Percentiles rank a stretch among this genome's conserved stretches.
Conservation (phyloP, 495 filamentous ascomycete genomes). For the Bacidia rubella region DNA sequence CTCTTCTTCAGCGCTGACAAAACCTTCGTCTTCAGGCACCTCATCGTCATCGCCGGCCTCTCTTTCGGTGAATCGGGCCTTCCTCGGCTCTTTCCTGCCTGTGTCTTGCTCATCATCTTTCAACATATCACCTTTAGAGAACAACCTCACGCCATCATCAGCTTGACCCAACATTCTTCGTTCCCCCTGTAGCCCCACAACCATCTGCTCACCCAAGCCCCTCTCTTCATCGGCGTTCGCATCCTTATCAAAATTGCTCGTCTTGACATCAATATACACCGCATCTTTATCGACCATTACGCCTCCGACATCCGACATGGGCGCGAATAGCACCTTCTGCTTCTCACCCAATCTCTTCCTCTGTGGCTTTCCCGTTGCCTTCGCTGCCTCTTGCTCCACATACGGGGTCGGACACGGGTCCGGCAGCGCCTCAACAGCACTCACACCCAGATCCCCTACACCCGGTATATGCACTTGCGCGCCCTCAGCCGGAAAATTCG, state of each 20-base stretch:
- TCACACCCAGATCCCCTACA: constrained; percentile 82
- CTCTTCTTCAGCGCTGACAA: constrained; percentile 48
- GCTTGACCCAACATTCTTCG: constrained; percentile 69
- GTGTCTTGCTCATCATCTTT: constrained; percentile 43
- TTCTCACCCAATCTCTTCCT: constrained; percentile 78
- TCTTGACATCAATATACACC: constrained; percentile 66
- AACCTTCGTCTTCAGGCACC: constrained; percentile 48
- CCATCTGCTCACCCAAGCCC: constrained; percentile 84
- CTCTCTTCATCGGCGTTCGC: constrained; percentile 48
- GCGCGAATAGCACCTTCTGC: constrained; percentile 87
- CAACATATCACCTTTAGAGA: constrained; percentile 61
- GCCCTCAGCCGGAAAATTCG: constrained; percentile 79
- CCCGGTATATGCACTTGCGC: constrained; percentile 87
- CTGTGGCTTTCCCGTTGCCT: constrained; percentile 63
- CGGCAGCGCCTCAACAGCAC: constrained; percentile 68
- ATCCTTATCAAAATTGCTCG: constrained; percentile 57
- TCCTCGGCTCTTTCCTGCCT: constrained; percentile 59
- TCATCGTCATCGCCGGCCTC: constrained; percentile 37
- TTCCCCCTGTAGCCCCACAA: constrained; percentile 77
- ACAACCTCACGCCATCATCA: constrained; percentile 68
- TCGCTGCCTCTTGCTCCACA: constrained; percentile 72
- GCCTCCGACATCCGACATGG: constrained; percentile 95
- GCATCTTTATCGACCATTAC: constrained; percentile 72
- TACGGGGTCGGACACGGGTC: constrained; percentile 92
- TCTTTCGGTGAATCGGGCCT: constrained; percentile 48